A percentile compares a stretch with the other conserved stretches of the same genome.
phyloP scores from a whole-genome alignment of 140 eudicot species.

The Stevia rebaudiana region DNA sequence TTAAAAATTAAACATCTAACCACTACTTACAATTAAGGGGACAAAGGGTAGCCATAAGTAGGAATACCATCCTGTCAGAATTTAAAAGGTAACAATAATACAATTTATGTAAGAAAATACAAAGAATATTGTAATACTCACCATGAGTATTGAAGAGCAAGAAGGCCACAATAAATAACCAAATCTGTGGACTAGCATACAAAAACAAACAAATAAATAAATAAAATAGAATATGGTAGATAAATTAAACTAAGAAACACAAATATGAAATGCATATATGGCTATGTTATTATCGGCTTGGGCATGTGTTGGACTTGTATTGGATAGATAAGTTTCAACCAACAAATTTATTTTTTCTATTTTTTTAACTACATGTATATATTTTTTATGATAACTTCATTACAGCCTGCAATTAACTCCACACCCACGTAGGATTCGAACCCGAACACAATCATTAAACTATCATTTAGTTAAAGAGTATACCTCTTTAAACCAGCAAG shows the following conservation, averaged over 20 bases:
- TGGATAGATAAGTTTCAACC: too few species aligned
- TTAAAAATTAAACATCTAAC: background rate
- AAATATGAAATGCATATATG: too few species aligned
- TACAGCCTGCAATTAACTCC: too few species aligned
- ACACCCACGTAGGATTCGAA: too few species aligned
- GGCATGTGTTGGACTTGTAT: background rate
- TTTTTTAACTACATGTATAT: too few species aligned
- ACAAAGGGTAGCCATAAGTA: constrained; percentile 60
- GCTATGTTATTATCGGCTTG: background rate
- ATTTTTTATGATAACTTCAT: too few species aligned
- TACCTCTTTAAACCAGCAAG: too few species aligned
- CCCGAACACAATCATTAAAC: too few species aligned
- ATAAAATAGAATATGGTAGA: background rate
- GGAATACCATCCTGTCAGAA: constrained; percentile 42
- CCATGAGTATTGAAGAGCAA: constrained; percentile 61
- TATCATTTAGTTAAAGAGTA: too few species aligned
- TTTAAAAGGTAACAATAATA: background rate
- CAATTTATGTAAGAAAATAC: background rate
- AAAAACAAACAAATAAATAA: background rate
- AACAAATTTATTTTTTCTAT: too few species aligned
- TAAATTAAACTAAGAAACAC: background rate
- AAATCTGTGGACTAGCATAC: constrained; percentile 50
- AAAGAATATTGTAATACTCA: constrained; percentile 16
- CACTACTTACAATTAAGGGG: constrained; percentile 54
- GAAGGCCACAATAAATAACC: constrained; percentile 55